phyloP scores from a whole-genome alignment of 2,329 filamentous ascomycete genomes.

The Fonsecaea monophora region DNA sequence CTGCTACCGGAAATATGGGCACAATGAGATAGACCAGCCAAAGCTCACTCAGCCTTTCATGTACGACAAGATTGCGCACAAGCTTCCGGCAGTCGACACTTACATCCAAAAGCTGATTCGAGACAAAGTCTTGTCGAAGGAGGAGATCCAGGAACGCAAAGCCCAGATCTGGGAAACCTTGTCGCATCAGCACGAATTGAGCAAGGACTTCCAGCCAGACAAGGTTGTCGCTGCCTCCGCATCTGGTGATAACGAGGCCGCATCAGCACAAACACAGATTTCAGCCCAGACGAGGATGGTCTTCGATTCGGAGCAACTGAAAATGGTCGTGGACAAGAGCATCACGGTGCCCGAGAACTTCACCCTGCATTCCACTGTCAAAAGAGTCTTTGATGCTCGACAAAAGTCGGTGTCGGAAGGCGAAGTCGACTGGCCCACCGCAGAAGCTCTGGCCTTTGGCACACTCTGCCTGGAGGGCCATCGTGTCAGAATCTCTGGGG shows the following conservation, averaged over 20 bases:
- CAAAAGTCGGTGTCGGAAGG: constrained; percentile 92
- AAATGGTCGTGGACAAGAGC: constrained; percentile 82
- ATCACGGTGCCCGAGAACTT: constrained; percentile 82
- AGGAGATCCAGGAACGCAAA: constrained; percentile 99
- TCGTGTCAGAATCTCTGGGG: constrained; percentile 95
- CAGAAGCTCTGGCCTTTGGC: constrained; percentile 93
- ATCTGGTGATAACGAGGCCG: constrained; percentile 99
- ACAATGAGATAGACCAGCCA: constrained; percentile 99
- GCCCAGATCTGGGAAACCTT: constrained; percentile 98
- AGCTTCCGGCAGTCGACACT: constrained; percentile 83
- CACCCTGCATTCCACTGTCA: constrained; percentile 89
- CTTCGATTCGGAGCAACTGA: constrained; percentile 73
- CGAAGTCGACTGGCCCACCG: constrained; percentile 96
- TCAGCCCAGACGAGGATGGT: constrained; percentile 89
- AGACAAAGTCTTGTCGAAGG: constrained; percentile 94
- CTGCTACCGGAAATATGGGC: constrained; percentile 98
- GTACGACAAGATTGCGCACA: constrained; percentile 95
- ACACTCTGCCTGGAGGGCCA: constrained; percentile 89
- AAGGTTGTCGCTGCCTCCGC: constrained; percentile 99
- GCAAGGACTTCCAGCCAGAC: constrained; percentile 95
- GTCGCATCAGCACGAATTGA: constrained; percentile 65
- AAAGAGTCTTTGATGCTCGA: constrained; percentile 88
- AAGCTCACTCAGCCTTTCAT: constrained; percentile 98
- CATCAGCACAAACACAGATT: constrained; percentile 94
- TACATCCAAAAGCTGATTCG: constrained; percentile 90